These are phyloP conservation scores for Rhodotorula paludigena DNA, from an alignment of 768 basidiomycete species.

Conservation along the genomic window DNA sequence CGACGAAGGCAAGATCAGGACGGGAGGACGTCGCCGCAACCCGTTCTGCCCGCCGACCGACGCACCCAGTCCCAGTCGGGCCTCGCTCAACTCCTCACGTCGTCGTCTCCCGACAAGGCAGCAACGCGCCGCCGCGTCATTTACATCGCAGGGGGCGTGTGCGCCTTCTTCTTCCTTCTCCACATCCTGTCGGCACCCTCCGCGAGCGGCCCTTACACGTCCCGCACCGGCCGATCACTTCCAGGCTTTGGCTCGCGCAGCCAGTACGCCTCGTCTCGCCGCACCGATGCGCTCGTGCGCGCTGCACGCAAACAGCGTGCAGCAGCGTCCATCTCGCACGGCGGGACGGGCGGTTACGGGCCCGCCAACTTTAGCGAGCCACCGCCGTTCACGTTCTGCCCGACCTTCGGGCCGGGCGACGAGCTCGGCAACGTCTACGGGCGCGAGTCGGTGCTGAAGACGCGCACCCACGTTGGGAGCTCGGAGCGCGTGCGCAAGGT, in stretches of 20 bases:
- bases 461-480: conserved; percentile 40
- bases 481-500: conserved; percentile 41
- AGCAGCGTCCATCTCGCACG: conserved; percentile 28
- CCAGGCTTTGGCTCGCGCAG: conserved; percentile 39
- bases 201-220: neutral
- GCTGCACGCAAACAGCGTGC: conserved; percentile 37
- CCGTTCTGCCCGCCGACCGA: neutral
- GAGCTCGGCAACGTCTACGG: conserved; percentile 74
- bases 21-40: conserved; percentile 8
- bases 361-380: conserved; percentile 43
- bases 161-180: conserved; percentile 40
- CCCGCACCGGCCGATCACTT: conserved; percentile 29
- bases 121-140: conserved; percentile 23
- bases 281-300: conserved; percentile 40
- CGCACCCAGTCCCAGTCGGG: neutral
- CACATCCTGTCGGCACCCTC: conserved; percentile 35
- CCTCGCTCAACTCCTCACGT: conserved; percentile 17
- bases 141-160: conserved; percentile 34
- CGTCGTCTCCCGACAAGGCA: conserved; percentile 6
- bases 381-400: conserved; percentile 87
- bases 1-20: conserved; percentile 23
- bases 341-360: conserved; percentile 38
- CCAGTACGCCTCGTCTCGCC: conserved; percentile 27
- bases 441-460: conserved; percentile 58
- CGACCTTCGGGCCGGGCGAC: conserved; percentile 76